These are phyloP conservation scores for Termitomyces sp. DNA, from an alignment of 768 basidiomycete species.

Conservation along the genomic window DNA sequence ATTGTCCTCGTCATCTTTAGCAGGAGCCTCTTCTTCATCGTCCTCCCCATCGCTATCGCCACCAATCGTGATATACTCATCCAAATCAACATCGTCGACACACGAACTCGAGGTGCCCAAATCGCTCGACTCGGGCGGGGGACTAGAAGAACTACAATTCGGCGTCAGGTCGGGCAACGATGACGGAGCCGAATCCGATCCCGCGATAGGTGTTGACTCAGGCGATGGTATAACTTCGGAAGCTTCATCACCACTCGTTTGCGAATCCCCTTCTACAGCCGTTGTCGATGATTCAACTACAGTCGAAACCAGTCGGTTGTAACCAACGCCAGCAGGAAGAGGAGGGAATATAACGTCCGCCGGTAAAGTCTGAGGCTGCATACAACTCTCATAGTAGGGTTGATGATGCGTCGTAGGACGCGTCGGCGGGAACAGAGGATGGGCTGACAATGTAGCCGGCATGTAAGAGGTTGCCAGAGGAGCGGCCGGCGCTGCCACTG, in stretches of 20 bases:
- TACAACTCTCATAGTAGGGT: slow-evolving; percentile 66
- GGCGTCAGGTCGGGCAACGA: slow-evolving; percentile 63
- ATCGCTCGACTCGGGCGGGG: slow-evolving; percentile 43
- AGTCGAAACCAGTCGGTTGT: slow-evolving; percentile 25
- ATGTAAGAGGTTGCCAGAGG: slow-evolving; percentile 22
- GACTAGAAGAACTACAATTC: slow-evolving; percentile 63
- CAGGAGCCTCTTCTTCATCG: slow-evolving; percentile 26
- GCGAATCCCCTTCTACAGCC: slow-evolving; percentile 1
- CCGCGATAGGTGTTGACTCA: slow-evolving; percentile 13
- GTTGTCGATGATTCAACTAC: slow-evolving; percentile 25
- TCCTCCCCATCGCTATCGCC: slow-evolving; percentile 25
- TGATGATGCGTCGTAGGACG: slow-evolving; percentile 66
- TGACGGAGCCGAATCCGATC: slow-evolving; percentile 35
- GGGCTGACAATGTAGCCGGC: slow-evolving; percentile 26
- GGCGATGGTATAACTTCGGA: slow-evolving; percentile 10
- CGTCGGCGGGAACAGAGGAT: slow-evolving; percentile 47
- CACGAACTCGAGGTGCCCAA: slow-evolving; percentile 27
- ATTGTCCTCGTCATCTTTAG: slow-evolving; percentile 27
- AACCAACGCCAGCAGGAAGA: slow-evolving; percentile 47
- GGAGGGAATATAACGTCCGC: slow-evolving; percentile 75
- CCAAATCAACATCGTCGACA: slow-evolving; percentile 11
- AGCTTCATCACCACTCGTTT: slow-evolving; percentile 1
- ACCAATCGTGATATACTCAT: slow-evolving; percentile 18
- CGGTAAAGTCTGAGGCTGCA: slow-evolving; percentile 43
- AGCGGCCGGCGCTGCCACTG: slow-evolving; percentile 17